Percentiles rank a stretch among this genome's conserved stretches.
phyloP scores from a whole-genome alignment of 2,329 filamentous ascomycete species.

The Colletotrichum sp. region DNA sequence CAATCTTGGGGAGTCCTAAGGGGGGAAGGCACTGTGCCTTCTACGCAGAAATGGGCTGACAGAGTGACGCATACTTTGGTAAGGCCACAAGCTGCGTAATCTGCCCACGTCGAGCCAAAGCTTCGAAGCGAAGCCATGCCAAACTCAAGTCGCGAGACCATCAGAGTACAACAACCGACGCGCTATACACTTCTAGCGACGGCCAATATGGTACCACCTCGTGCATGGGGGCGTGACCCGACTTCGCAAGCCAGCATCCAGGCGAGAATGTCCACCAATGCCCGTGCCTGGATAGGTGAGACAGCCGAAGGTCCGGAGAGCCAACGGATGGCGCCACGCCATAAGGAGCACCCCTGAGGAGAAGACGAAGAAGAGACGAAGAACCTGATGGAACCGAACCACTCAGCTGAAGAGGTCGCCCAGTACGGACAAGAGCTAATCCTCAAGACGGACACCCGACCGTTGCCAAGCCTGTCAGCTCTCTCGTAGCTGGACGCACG shows the following conservation, averaged over 20 bases:
- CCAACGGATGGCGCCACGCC: not conserved
- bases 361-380: not conserved
- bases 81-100: not conserved
- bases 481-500: not conserved
- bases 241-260: not conserved
- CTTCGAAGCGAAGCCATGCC: not conserved
- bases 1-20: not conserved
- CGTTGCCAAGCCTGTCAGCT: not conserved
- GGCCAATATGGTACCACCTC: not conserved
- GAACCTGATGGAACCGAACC: not conserved
- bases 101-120: not conserved
- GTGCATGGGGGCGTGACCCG: not conserved
- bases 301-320: not conserved
- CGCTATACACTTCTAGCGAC: not conserved
- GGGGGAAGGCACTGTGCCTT: not conserved
- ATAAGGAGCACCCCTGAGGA: not conserved
- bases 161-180: not conserved
- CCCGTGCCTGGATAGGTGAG: not conserved
- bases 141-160: not conserved
- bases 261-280: not conserved
- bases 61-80: not conserved
- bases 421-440: not conserved
- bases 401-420: not conserved
- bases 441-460: not conserved
- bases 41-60: not conserved